These are phyloP conservation scores for Mrakia hoshinonis DNA, from an alignment of 768 basidiomycete species.

Conservation along the genomic window DNA sequence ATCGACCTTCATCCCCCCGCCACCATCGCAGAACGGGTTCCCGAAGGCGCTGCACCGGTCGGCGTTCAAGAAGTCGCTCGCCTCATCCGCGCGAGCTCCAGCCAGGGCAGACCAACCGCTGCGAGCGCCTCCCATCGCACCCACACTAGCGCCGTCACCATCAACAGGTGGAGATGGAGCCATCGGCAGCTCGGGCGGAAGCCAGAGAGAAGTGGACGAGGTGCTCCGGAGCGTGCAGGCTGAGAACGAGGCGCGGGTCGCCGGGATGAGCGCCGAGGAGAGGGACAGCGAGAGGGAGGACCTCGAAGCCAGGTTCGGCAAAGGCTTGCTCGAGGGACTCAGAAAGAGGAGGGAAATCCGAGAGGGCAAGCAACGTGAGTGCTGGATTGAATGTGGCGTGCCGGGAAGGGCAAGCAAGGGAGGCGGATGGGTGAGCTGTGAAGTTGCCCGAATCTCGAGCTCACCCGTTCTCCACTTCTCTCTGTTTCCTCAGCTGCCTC, in stretches of 20 bases:
- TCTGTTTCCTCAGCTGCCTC: conserved; percentile 1
- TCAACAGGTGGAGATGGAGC: conserved; percentile 30
- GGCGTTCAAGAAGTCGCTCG: conserved; percentile 14
- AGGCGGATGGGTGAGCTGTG: neutral
- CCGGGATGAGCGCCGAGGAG: conserved; percentile 62
- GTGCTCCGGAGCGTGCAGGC: conserved; percentile 44
- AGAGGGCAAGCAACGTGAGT: conserved; percentile 32
- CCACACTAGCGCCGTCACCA: conserved; percentile 32
- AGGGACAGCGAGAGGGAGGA: conserved; percentile 57
- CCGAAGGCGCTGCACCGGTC: conserved; percentile 13
- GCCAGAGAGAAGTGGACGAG: conserved; percentile 48
- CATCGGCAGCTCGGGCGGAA: conserved; percentile 2
- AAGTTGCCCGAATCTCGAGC: neutral
- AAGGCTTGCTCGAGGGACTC: conserved; percentile 56
- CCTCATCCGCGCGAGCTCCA: neutral
- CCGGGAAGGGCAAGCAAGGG: neutral
- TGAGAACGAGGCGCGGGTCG: conserved; percentile 59
- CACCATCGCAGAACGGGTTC: neutral
- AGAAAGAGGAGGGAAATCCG: conserved; percentile 47
- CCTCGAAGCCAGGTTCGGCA: conserved; percentile 64
- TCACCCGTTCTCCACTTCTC: neutral
- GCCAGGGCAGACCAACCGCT: neutral
- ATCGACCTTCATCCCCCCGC: conserved; percentile 11
- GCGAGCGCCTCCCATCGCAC: neutral
- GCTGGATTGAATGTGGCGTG: too few species aligned